These are phyloP conservation scores for Wickerhamiella alocasiicola DNA, from an alignment of 805 yeast genomes.

Conservation along the genomic window DNA sequence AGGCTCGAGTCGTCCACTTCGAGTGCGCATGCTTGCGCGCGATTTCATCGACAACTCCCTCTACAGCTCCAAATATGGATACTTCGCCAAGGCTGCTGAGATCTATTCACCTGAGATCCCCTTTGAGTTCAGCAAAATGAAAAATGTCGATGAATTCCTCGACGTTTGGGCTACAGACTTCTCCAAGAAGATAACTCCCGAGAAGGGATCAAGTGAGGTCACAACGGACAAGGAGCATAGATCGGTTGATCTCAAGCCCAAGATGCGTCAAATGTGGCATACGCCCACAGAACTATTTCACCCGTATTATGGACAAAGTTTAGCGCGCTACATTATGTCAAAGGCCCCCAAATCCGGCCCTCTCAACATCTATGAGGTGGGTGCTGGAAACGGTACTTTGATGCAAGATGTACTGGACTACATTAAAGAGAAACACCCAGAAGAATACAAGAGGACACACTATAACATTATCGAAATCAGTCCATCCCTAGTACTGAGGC, in stretches of 20 bases:
- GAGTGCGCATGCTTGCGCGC: slow-evolving; percentile 56
- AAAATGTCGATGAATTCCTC: slow-evolving; percentile 59
- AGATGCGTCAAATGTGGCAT: slow-evolving; percentile 58
- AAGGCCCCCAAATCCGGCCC: slow-evolving; percentile 52
- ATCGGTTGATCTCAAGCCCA: slow-evolving; percentile 7
- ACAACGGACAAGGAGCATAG: slow-evolving; percentile 9
- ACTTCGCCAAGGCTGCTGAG: slow-evolving; percentile 65
- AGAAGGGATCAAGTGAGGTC: slow-evolving; percentile 30
- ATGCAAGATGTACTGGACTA: slow-evolving; percentile 64
- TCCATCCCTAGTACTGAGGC: slow-evolving; percentile 38
- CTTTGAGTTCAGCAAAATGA: slow-evolving; percentile 45
- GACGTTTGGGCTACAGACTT: slow-evolving; percentile 55
- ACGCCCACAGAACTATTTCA: slow-evolving; percentile 77
- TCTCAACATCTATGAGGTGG: slow-evolving; percentile 70
- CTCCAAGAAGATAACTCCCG: slow-evolving; percentile 21
- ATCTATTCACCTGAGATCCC: slow-evolving; percentile 59
- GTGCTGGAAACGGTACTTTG: slow-evolving; percentile 81
- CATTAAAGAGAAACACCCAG: slow-evolving; percentile 51
- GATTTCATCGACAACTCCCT: slow-evolving; percentile 79
- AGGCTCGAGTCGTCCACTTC: slow-evolving; percentile 38
- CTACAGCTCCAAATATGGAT: slow-evolving; percentile 73
- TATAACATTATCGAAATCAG: slow-evolving; percentile 68
- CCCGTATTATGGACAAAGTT: slow-evolving; percentile 74
- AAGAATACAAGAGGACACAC: slow-evolving; percentile 52
- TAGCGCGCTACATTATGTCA: slow-evolving; percentile 64